phyloP scores from a whole-genome alignment of 306 rosid species.

The Quercus cerris region DNA sequence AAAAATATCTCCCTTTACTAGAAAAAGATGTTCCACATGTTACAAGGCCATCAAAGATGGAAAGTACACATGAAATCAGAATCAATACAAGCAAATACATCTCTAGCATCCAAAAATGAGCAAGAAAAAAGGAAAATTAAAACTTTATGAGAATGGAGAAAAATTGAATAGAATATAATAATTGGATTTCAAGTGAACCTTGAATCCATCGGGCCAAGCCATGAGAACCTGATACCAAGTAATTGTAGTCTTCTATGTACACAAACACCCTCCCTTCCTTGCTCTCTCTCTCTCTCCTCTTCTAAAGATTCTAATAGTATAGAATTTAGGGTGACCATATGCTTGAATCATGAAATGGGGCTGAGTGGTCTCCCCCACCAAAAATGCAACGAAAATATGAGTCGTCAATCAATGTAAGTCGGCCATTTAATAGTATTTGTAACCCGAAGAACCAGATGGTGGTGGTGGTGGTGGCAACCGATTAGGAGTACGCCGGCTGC shows the following conservation, averaged over 20 bases:
- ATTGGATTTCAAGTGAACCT: conserved; percentile 33
- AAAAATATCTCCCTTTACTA: conserved; percentile 12
- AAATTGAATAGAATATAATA: conserved; percentile 34
- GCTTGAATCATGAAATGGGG: conserved; percentile 43
- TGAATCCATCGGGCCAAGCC: conserved; percentile 32
- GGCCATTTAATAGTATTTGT: conserved; percentile 52
- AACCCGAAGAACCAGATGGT: conserved; percentile 63
- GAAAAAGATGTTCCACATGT: conserved; percentile 19
- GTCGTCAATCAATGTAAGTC: conserved; percentile 22
- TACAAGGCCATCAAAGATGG: conserved; percentile 28
- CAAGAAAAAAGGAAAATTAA: neutral
- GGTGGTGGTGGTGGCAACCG: conserved; percentile 88
- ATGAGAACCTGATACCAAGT: conserved; percentile 37
- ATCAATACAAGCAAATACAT: conserved; percentile 34
- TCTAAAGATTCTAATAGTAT: conserved; percentile 44
- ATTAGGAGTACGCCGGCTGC: conserved; percentile 87
- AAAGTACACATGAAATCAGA: conserved; percentile 28
- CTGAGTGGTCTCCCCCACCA: conserved; percentile 42
- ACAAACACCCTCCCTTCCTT: conserved; percentile 42
- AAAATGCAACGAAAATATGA: conserved; percentile 53
- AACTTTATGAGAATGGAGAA: conserved; percentile 5
- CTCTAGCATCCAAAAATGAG: conserved; percentile 49
- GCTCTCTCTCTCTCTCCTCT: conserved; percentile 27
- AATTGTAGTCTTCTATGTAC: conserved; percentile 65
- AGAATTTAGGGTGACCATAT: conserved; percentile 34